Evolutionary conservation across 768 basidiomycete species (phyloP), one percentile per base, ranked within the genome.

Genomic region (Calocybe gangraenosa): DNA sequence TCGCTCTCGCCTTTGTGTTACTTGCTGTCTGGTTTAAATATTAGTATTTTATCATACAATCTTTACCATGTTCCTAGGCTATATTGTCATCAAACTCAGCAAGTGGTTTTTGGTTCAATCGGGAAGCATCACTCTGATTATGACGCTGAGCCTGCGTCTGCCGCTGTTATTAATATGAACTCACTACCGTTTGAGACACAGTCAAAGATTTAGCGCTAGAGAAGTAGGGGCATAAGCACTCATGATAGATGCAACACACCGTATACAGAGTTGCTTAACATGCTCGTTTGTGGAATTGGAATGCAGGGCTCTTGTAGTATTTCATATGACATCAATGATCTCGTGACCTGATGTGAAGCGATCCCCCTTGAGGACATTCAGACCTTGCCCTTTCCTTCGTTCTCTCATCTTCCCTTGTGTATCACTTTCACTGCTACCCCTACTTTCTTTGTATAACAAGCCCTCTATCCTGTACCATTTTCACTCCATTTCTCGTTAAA

Each of bases 361-460:
- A 47, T 49, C 66, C 65, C 55, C 57, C 57, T 58, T 59, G 44
- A 61, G 17, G 61, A 50, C 57, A 44, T 53, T 59, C 52, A 58
- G 59, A 55, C 61, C 58, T 59, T 59, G 51, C 15, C 36, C 36
- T 48, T 22, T 40, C 44, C 43, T 42, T 47, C 32, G 21, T 45
- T n/a, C 6, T 32, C 41, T 39, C 37, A 42, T 50, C 44, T 39
- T 25, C 30, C 32, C 28, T 23, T 17, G 41, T 28, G 10, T 44
- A 32, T 6, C n/a, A 2, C 18, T 34, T 54, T 57, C 55, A 54
- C 52, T 32, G 42, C 42, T 42, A 46, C 42, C 41, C n/a, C n/a
- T n/a, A 15, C 34, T 20, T 44, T 40, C 43, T 47, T 22, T 42
- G 48, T 47, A 45, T 47, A 42, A 51, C 37, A 36, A 19, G n/a